These are phyloP conservation scores for Aspergillus sparsus DNA, from an alignment of 495 filamentous ascomycete genomes.

Conservation along the genomic window DNA sequence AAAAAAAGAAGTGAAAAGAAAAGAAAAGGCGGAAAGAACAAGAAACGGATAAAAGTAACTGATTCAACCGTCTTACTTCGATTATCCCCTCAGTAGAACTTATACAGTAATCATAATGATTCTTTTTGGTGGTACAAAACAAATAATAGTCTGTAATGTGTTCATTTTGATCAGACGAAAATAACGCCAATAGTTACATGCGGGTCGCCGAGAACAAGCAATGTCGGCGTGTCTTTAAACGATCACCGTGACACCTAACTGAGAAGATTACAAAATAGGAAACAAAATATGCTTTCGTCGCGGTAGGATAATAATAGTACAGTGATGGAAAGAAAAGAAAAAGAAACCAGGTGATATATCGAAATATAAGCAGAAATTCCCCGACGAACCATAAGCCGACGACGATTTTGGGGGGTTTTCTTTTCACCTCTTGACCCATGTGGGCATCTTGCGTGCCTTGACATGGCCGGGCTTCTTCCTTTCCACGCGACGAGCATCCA, in stretches of 20 bases:
- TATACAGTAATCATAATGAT: constrained; percentile 3
- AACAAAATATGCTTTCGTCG: constrained; percentile 26
- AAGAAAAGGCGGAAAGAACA: neutral
- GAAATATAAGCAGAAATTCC: constrained; percentile 5
- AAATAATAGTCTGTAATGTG: constrained; percentile 16
- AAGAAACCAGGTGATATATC: constrained; percentile 16
- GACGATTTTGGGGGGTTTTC: neutral
- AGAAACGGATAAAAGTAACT: neutral
- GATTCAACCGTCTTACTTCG: neutral
- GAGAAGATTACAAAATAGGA: constrained; percentile 22
- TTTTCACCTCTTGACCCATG: constrained; percentile 84
- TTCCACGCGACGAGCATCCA: constrained; percentile 89
- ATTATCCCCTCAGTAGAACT: neutral
- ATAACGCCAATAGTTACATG: constrained; percentile 33
- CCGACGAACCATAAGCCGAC: constrained; percentile 18
- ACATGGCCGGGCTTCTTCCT: constrained; percentile 96
- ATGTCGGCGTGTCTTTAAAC: constrained; percentile 24
- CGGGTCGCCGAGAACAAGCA: constrained; percentile 26
- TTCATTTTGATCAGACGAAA: constrained; percentile 21
- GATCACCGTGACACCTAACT: constrained; percentile 23
- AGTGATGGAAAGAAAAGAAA: constrained; percentile 24
- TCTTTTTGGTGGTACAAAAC: constrained; percentile 12
- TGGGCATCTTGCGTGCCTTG: constrained; percentile 96
- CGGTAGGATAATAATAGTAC: constrained; percentile 35
- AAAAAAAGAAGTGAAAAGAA: neutral